phyloP scores from a whole-genome alignment of 768 basidiomycete species.

The Cystoderma amianthinum region DNA sequence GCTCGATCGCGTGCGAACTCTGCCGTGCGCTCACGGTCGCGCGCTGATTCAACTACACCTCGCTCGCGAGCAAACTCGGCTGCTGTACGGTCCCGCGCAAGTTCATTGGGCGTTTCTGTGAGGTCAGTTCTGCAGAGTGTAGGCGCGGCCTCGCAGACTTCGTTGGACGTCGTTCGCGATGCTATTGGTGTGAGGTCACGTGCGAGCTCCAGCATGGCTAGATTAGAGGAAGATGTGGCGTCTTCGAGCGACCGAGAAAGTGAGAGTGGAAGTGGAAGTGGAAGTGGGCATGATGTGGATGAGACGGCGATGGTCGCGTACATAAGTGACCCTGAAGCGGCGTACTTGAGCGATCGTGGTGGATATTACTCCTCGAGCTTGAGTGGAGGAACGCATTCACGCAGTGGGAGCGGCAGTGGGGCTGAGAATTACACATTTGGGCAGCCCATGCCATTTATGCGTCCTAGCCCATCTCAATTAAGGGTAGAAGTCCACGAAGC shows the following conservation, averaged over 20 bases:
- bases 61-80: slow-evolving; percentile 13
- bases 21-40: slow-evolving; percentile 6
- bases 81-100: slow-evolving; percentile 22
- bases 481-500: slow-evolving; percentile 1
- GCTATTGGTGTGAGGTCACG: slow-evolving; percentile 34
- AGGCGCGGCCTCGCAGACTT: slow-evolving; percentile 53
- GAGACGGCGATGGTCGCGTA: slow-evolving; percentile 4
- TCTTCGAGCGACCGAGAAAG: slow-evolving; percentile 10
- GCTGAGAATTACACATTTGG: slow-evolving; percentile 77
- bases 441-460: slow-evolving; percentile 39
- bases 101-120: slow-evolving; percentile 37
- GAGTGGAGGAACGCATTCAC: slow-evolving; percentile 32
- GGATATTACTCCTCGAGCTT: slow-evolving; percentile 22
- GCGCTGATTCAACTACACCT: slow-evolving; percentile 10
- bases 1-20: not conserved
- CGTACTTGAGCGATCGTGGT: slow-evolving; percentile 10
- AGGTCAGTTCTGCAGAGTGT: slow-evolving; percentile 65
- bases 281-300: slow-evolving; percentile 5
- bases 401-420: slow-evolving; percentile 40
- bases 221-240: slow-evolving; percentile 49
- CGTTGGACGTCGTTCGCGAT: slow-evolving; percentile 46
- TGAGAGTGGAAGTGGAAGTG: slow-evolving; percentile 11
- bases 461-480: slow-evolving; percentile 17
- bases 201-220: slow-evolving; percentile 62
- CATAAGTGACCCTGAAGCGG: slow-evolving; percentile 8